These are phyloP conservation scores for Didymosphaeria variabile DNA, from an alignment of 2,329 filamentous ascomycete genomes.

Conservation along the genomic window DNA sequence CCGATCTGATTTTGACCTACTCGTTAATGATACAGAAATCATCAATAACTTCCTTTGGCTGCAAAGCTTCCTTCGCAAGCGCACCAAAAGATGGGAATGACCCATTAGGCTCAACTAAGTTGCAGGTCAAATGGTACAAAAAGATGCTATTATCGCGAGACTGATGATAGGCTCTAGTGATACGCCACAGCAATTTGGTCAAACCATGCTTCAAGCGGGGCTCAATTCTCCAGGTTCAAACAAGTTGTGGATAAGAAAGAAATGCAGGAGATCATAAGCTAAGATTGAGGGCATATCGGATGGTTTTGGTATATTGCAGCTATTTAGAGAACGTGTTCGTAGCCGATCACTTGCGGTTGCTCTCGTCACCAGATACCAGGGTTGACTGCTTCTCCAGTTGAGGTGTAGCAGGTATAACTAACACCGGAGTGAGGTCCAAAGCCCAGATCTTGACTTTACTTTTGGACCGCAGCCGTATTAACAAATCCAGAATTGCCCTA, in stretches of 20 bases:
- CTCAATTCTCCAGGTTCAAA: no score
- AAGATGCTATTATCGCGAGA: neutral
- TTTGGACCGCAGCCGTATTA: neutral
- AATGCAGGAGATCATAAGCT: no score
- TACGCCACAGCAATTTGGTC: no score
- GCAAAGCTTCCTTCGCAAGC: constrained; percentile 7
- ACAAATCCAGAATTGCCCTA: neutral
- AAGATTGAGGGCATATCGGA: no score
- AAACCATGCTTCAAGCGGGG: no score
- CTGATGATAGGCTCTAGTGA: neutral
- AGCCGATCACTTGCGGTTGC: neutral
- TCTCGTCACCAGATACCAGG: neutral
- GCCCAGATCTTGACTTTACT: neutral
- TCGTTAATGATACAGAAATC: neutral
- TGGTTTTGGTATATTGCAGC: no score
- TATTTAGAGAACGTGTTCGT: no score
- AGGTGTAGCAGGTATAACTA: neutral
- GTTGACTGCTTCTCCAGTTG: neutral
- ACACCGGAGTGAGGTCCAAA: neutral
- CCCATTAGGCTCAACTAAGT: neutral
- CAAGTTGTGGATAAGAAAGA: no score
- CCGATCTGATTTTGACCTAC: neutral
- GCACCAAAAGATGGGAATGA: constrained; percentile 1
- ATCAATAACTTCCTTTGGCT: constrained; percentile 11
- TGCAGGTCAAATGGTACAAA: neutral